These are phyloP conservation scores for Penicillium sclerotigenum DNA, from an alignment of 2,329 filamentous ascomycete species.

Conservation along the genomic window DNA sequence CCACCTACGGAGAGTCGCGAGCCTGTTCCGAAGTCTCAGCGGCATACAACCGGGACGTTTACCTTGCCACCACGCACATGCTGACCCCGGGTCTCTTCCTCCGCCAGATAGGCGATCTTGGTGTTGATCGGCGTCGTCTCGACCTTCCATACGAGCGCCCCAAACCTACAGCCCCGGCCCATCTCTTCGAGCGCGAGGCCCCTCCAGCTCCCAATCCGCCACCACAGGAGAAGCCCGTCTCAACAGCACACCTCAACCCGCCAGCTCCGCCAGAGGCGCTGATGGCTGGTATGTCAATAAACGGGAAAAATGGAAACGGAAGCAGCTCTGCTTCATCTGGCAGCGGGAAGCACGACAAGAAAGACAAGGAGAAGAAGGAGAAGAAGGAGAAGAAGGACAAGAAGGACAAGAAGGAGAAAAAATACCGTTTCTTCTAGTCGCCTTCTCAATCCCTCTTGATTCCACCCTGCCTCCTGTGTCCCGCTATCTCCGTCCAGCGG, in stretches of 20 bases:
- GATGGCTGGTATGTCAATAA: slow-evolving; percentile 39
- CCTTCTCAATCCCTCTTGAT: not conserved
- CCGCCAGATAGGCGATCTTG: slow-evolving; percentile 76
- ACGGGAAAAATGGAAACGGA: slow-evolving; percentile 29
- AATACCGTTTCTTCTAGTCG: slow-evolving; percentile 54
- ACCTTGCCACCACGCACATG: slow-evolving; percentile 90
- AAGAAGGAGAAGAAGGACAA: slow-evolving; percentile 54
- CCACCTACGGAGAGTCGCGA: slow-evolving; percentile 86
- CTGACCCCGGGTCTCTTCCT: slow-evolving; percentile 78
- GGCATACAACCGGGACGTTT: slow-evolving; percentile 72
- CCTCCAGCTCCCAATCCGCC: slow-evolving; percentile 49
- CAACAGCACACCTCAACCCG: slow-evolving; percentile 23
- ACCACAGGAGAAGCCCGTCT: slow-evolving; percentile 22
- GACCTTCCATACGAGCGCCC: slow-evolving; percentile 79
- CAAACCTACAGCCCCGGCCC: slow-evolving; percentile 75
- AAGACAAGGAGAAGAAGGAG: slow-evolving; percentile 51
- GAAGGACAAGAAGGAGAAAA: slow-evolving; percentile 55
- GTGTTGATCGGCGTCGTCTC: slow-evolving; percentile 68
- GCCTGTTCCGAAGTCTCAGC: slow-evolving; percentile 83
- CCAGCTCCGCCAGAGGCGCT: slow-evolving; percentile 33
- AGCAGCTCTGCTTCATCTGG: slow-evolving; percentile 21
- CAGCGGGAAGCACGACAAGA: slow-evolving; percentile 32
- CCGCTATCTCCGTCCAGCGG: slow-evolving; percentile 22
- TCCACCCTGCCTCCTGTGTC: not conserved
- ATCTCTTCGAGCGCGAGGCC: slow-evolving; percentile 74